phyloP scores from a whole-genome alignment of 2,329 filamentous ascomycete species.

The Fusarium zealandicum region DNA sequence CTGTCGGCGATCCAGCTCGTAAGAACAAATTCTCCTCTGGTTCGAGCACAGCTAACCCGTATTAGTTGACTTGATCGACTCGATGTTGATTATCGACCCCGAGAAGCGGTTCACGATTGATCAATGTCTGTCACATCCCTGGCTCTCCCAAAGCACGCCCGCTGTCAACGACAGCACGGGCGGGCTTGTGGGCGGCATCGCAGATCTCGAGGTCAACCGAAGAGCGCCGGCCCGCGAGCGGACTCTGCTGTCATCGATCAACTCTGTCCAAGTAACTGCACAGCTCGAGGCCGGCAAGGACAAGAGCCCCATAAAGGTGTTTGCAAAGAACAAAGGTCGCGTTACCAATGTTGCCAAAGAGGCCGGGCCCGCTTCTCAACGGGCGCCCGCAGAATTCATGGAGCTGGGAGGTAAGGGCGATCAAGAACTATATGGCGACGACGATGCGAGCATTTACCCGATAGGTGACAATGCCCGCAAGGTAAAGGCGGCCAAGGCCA shows the following conservation, averaged over 20 bases:
- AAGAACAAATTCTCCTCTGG: slow-evolving; percentile 40
- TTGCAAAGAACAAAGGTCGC: slow-evolving; percentile 69
- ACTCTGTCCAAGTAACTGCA: slow-evolving; percentile 68
- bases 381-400: slow-evolving; percentile 79
- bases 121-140: slow-evolving; percentile 89
- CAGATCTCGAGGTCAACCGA: slow-evolving; percentile 81
- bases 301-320: slow-evolving; percentile 73
- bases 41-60: background rate
- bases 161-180: slow-evolving; percentile 86
- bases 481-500: slow-evolving; percentile 42
- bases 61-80: slow-evolving; percentile 85
- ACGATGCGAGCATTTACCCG: slow-evolving; percentile 60
- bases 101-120: slow-evolving; percentile 86
- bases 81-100: slow-evolving; percentile 90
- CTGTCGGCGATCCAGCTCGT: slow-evolving; percentile 71
- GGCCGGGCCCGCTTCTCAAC: slow-evolving; percentile 69
- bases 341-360: slow-evolving; percentile 60
- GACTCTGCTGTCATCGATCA: slow-evolving; percentile 83
- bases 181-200: slow-evolving; percentile 86
- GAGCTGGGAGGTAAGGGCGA: slow-evolving; percentile 88
- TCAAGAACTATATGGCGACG: slow-evolving; percentile 75
- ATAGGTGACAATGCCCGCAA: slow-evolving; percentile 43
- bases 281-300: slow-evolving; percentile 63
- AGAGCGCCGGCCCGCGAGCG: slow-evolving; percentile 83
- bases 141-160: slow-evolving; percentile 71